Evolutionary conservation across 2,329 filamentous ascomycete species (phyloP).

Genomic region (Aureobasidium leucospermi): DNA sequence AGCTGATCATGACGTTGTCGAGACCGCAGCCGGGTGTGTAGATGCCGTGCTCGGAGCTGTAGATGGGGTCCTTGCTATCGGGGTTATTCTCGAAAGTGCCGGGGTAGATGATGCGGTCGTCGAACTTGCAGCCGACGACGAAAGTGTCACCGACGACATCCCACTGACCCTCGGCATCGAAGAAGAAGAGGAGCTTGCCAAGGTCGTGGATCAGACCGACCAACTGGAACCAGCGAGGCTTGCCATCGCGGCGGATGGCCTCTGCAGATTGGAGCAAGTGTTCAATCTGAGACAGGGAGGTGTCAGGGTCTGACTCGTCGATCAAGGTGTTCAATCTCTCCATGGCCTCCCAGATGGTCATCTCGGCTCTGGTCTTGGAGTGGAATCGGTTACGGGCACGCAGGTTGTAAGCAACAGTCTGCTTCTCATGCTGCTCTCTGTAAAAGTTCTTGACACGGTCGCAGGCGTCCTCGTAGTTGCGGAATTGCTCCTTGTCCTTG

Average conservation of each 20-base stretch:
- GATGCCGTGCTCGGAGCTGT: constrained; percentile 70
- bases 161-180: constrained; percentile 82
- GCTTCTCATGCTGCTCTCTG: constrained; percentile 61
- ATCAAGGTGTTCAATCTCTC: constrained; percentile 87
- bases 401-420: constrained; percentile 79
- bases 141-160: constrained; percentile 87
- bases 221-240: constrained; percentile 75
- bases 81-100: constrained; percentile 72
- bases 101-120: constrained; percentile 71
- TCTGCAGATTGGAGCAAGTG: constrained; percentile 84
- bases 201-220: constrained; percentile 72
- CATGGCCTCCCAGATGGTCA: constrained; percentile 87
- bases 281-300: constrained; percentile 78
- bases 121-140: constrained; percentile 68
- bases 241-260: constrained; percentile 77
- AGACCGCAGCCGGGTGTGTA: constrained; percentile 73
- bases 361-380: constrained; percentile 60
- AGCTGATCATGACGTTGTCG: constrained; percentile 81
- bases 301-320: constrained; percentile 88
- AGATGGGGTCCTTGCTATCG: constrained; percentile 63
- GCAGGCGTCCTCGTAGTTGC: constrained; percentile 76
- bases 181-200: constrained; percentile 73
- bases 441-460: constrained; percentile 85
- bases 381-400: constrained; percentile 66
- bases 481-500: constrained; percentile 74